These are phyloP conservation scores for Plasmopara muralis DNA, from an alignment of 352 stramenopile species.

Conservation along the genomic window DNA sequence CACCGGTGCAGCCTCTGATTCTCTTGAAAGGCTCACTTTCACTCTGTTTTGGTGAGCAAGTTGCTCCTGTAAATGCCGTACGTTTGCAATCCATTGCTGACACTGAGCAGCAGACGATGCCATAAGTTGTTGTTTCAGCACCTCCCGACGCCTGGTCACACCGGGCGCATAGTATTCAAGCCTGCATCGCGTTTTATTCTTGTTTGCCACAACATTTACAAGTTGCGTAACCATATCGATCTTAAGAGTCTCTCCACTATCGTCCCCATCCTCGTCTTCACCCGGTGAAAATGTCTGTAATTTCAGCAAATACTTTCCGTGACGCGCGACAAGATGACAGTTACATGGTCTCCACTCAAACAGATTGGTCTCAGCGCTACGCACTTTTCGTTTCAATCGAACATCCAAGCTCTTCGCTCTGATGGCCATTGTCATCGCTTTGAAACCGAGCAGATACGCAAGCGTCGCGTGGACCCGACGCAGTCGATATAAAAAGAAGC, in stretches of 20 bases:
- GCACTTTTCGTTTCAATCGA: conserved; percentile 57
- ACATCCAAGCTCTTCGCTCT: conserved; percentile 12
- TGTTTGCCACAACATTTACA: conserved; percentile 41
- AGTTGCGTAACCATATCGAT: conserved; percentile 47
- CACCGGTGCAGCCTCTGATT: conserved; percentile 15
- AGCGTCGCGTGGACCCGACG: not conserved
- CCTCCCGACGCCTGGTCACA: conserved; percentile 10
- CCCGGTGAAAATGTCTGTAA: conserved; percentile 17
- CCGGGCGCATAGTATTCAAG: conserved; percentile 33
- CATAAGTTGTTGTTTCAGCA: conserved; percentile 57
- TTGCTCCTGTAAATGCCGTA: conserved; percentile 35
- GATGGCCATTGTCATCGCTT: conserved; percentile 6
- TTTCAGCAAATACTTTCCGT: conserved; percentile 29
- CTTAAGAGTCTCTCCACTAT: conserved; percentile 11
- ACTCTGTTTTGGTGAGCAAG: conserved; percentile 20
- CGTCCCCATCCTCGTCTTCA: conserved; percentile 19
- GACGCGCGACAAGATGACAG: conserved; percentile 31
- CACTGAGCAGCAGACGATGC: conserved; percentile 58
- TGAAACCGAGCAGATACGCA: not conserved
- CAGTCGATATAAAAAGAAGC: not conserved
- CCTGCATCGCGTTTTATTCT: conserved; percentile 54
- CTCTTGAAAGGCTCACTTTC: conserved; percentile 6
- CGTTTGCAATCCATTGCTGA: conserved; percentile 46
- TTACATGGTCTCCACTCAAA: conserved; percentile 58
- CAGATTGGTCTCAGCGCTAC: conserved; percentile 47